Percentiles rank a stretch among this genome's conserved stretches.
These are phyloP conservation scores for Cardiosporidium cionae DNA, from an alignment of 169 alveolate genomes.

Conservation along the genomic window DNA sequence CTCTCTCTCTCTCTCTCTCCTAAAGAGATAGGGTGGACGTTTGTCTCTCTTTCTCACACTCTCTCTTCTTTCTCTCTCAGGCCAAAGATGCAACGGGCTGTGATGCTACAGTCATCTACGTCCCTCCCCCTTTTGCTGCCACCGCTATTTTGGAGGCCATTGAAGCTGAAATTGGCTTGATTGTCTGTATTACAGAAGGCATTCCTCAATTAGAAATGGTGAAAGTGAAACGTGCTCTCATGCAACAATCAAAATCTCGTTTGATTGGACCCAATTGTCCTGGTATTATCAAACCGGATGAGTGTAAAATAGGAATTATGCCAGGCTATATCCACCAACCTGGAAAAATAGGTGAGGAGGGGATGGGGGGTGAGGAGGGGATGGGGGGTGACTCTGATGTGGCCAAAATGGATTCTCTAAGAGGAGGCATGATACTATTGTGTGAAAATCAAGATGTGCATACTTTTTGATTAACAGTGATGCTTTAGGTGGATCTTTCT, in stretches of 20 bases:
- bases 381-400: no score
- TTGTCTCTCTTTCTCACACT: no score
- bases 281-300: constrained; percentile 96
- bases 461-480: background rate
- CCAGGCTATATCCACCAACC: constrained; percentile 90
- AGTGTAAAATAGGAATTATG: constrained; percentile 97
- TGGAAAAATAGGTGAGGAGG: constrained; percentile 67
- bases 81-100: constrained; percentile 67
- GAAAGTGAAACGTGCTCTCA: constrained; percentile 63
- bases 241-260: constrained; percentile 64
- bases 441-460: no score
- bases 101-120: constrained; percentile 88
- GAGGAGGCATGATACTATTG: no score
- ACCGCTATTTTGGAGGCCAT: constrained; percentile 86
- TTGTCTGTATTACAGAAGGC: constrained; percentile 96
- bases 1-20: no score
- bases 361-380: no score
- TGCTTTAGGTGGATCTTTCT: background rate
- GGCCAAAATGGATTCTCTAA: no score
- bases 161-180: constrained; percentile 87
- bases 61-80: background rate
- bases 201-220: constrained; percentile 95
- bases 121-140: constrained; percentile 92
- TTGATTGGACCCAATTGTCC: constrained; percentile 99
- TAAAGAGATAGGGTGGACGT: no score